phyloP scores from a whole-genome alignment of 805 yeast species.

The Lachancea lanzarotensis region DNA sequence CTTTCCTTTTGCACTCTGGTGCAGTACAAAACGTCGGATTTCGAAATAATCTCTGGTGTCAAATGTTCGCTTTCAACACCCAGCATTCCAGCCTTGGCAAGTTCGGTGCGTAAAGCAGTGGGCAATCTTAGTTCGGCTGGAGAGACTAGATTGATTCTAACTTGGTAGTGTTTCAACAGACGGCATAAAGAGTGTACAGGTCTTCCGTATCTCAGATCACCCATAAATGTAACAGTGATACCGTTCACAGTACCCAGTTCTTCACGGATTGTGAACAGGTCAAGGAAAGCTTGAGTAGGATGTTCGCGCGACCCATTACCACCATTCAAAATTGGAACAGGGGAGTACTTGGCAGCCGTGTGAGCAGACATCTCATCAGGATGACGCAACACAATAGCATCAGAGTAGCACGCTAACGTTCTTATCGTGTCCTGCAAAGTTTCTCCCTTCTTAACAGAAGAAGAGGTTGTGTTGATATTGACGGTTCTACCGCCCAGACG shows the following conservation, averaged over 20 bases:
- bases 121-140: conserved; percentile 89
- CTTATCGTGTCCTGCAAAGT: conserved; percentile 94
- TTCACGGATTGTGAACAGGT: conserved; percentile 95
- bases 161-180: conserved; percentile 85
- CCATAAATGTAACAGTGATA: conserved; percentile 96
- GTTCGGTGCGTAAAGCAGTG: conserved; percentile 57
- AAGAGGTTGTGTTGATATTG: conserved; percentile 72
- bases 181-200: conserved; percentile 96
- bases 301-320: conserved; percentile 98
- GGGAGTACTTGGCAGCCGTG: conserved; percentile 92
- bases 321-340: conserved; percentile 94
- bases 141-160: conserved; percentile 82
- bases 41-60: conserved; percentile 78
- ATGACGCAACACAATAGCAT: conserved; percentile 95
- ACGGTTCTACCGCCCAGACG: conserved; percentile 97
- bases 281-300: conserved; percentile 97
- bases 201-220: conserved; percentile 96
- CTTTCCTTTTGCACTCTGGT: conserved; percentile 98
- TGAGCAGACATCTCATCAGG: conserved; percentile 89
- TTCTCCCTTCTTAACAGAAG: conserved; percentile 98
- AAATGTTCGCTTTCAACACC: conserved; percentile 67
- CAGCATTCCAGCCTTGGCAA: conserved; percentile 61
- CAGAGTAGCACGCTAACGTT: conserved; percentile 90
- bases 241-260: conserved; percentile 98
- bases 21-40: conserved; percentile 93